Evolutionary conservation across 1,284 basidiomycete genomes (phyloP).

Genomic region (Neotropicomus parvogracilis): DNA sequence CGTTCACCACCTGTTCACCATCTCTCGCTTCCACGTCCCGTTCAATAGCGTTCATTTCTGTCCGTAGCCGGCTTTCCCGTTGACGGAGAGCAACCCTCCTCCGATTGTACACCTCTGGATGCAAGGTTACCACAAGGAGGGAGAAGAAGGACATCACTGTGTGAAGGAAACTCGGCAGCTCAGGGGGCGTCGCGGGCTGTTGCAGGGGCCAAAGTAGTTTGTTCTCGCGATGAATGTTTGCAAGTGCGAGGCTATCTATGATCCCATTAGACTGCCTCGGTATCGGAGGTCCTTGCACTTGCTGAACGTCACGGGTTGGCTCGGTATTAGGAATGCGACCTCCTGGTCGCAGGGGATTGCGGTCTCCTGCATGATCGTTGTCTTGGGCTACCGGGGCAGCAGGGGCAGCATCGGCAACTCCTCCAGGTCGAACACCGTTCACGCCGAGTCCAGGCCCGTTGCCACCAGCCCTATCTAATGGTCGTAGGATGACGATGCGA

Average conservation of each 20-base stretch:
- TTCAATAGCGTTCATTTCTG: conserved; percentile 56
- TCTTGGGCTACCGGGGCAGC: conserved; percentile 15
- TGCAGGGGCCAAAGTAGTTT: conserved; percentile 41
- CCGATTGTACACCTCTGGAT: conserved; percentile 75
- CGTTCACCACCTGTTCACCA: conserved; percentile 32
- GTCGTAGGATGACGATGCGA: conserved; percentile 48
- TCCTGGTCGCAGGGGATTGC: conserved; percentile 13
- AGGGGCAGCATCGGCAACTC: conserved; percentile 19
- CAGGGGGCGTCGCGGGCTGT: conserved; percentile 32
- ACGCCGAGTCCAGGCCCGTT: conserved; percentile 18
- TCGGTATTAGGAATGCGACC: conserved; percentile 19
- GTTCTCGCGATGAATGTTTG: conserved; percentile 57
- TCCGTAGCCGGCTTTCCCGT: conserved; percentile 65
- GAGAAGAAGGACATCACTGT: conserved; percentile 53
- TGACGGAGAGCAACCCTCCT: conserved; percentile 55
- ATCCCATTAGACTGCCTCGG: conserved; percentile 35
- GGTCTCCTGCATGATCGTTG: conserved; percentile 17
- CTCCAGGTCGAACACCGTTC: conserved; percentile 22
- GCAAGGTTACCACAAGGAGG: conserved; percentile 59
- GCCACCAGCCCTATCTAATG: conserved; percentile 30
- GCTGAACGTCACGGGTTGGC: conserved; percentile 19
- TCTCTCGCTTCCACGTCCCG: conserved; percentile 33
- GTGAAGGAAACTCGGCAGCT: conserved; percentile 44
- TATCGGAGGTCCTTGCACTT: conserved; percentile 24
- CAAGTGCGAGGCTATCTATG: conserved; percentile 52